Conservation (phyloP, 1,284 basidiomycete species). For the Cryptococcus neoformans region DNA sequence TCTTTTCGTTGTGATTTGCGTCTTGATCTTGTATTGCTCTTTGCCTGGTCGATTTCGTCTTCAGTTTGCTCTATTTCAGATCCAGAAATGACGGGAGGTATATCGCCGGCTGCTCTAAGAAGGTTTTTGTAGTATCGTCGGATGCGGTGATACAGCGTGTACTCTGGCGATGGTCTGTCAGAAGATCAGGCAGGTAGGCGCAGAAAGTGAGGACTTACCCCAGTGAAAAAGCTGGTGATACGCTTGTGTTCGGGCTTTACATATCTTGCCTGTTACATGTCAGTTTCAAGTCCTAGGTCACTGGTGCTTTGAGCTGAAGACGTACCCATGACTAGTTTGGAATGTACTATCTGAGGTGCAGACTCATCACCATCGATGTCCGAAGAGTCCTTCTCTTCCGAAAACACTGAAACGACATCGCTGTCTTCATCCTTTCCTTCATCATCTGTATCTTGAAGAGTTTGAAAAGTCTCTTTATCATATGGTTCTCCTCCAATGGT, state of each 20-base stretch:
- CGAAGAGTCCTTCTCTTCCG: conserved; percentile 5
- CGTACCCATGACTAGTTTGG: conserved; percentile 7
- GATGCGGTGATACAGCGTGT: not conserved
- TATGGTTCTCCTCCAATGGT: conserved; percentile 38
- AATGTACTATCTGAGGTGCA: not conserved
- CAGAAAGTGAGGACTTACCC: conserved; percentile 56
- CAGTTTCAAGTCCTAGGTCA: not conserved
- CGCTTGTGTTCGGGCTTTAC: conserved; percentile 62
- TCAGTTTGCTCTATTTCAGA: not conserved
- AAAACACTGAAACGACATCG: not conserved
- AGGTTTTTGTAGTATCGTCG: not conserved
- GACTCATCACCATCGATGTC: not conserved
- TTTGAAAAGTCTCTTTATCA: conserved; percentile 39
- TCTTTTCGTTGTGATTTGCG: too few relatives aligned
- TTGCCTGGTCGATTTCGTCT: not conserved
- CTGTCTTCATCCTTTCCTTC: conserved; percentile 24
- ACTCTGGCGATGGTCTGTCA: not conserved
- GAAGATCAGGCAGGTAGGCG: not conserved
- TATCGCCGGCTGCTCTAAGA: not conserved
- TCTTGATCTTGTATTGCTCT: not conserved
- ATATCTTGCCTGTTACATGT: conserved; percentile 63
- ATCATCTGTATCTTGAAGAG: conserved; percentile 8
- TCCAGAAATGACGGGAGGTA: not conserved
- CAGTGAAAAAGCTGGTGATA: conserved; percentile 78
- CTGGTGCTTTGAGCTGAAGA: not conserved